A percentile compares a stretch with the other conserved stretches of the same genome.
Evolutionary conservation across 108 stramenopile species (phyloP).

Genomic region (Nannochloropsis salina): DNA sequence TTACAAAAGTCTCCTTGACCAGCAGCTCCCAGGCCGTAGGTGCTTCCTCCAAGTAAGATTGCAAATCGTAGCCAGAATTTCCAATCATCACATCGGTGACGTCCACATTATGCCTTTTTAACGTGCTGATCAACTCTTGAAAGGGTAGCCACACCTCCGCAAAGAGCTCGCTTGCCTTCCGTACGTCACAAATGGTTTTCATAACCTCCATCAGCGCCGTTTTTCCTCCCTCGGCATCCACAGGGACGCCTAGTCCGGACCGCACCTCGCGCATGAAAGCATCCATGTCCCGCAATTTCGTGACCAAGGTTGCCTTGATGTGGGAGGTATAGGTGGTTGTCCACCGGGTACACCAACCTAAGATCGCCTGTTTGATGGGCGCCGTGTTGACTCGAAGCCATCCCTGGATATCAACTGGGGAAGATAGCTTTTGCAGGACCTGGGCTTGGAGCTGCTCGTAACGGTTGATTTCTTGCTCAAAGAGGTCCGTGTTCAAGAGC

Average conservation of each 20-base stretch:
- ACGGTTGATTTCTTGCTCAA: slow-evolving; percentile 64
- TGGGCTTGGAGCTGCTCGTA: slow-evolving; percentile 66
- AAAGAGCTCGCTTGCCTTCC: slow-evolving; percentile 62
- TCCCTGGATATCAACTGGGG: slow-evolving; percentile 60
- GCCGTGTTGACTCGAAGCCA: slow-evolving; percentile 72
- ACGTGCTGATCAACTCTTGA: slow-evolving; percentile 62
- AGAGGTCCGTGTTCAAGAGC: slow-evolving; percentile 65
- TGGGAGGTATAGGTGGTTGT: slow-evolving; percentile 64
- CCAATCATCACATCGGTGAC: slow-evolving; percentile 55
- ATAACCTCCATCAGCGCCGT: slow-evolving; percentile 64
- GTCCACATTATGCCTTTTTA: slow-evolving; percentile 71
- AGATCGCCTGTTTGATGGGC: slow-evolving; percentile 67
- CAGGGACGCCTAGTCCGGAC: background rate
- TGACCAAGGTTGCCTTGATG: slow-evolving; percentile 53
- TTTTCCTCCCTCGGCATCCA: background rate
- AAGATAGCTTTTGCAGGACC: slow-evolving; percentile 48
- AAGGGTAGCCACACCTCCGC: slow-evolving; percentile 70
- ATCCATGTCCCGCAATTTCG: slow-evolving; percentile 16
- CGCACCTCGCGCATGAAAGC: background rate
- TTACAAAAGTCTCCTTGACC: slow-evolving; percentile 70
- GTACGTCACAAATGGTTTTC: slow-evolving; percentile 67
- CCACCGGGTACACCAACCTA: slow-evolving; percentile 64
- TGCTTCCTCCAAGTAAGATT: slow-evolving; percentile 75
- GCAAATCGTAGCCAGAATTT: slow-evolving; percentile 18
- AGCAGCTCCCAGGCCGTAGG: slow-evolving; percentile 72